Evolutionary conservation across 176 grass and related monocot genomes (phyloP).

Genomic region (Typha latifolia): DNA sequence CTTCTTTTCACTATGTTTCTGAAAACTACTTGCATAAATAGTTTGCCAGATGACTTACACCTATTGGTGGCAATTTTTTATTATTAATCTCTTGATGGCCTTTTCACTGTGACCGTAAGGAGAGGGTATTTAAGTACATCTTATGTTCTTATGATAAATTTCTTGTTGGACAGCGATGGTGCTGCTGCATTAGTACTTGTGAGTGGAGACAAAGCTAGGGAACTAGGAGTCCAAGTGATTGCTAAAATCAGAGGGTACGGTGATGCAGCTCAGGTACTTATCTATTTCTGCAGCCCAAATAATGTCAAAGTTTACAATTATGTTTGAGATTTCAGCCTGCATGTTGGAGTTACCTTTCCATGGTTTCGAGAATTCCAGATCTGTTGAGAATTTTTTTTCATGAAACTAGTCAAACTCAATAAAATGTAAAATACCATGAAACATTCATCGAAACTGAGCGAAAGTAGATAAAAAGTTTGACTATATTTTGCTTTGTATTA

Average conservation of each 20-base stretch:
- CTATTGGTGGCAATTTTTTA: no score
- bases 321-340: neutral
- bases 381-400: no score
- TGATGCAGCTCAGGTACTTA: conserved; percentile 81
- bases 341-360: neutral
- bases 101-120: no score
- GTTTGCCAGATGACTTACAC: neutral
- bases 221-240: conserved; percentile 66
- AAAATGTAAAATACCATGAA: no score
- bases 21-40: neutral
- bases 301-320: neutral
- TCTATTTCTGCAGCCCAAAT: neutral
- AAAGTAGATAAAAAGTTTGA: no score
- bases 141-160: conserved; percentile 14
- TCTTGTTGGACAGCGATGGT: conserved; percentile 49
- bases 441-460: no score
- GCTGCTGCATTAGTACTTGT: conserved; percentile 90
- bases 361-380: no score
- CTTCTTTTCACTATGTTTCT: neutral
- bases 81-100: no score
- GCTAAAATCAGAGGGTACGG: conserved; percentile 80
- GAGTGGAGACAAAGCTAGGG: conserved; percentile 70
- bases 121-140: neutral
- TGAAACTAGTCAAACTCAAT: no score
- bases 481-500: no score